phyloP scores from a whole-genome alignment of 495 filamentous ascomycete genomes.

The Penicillium odoratum region DNA sequence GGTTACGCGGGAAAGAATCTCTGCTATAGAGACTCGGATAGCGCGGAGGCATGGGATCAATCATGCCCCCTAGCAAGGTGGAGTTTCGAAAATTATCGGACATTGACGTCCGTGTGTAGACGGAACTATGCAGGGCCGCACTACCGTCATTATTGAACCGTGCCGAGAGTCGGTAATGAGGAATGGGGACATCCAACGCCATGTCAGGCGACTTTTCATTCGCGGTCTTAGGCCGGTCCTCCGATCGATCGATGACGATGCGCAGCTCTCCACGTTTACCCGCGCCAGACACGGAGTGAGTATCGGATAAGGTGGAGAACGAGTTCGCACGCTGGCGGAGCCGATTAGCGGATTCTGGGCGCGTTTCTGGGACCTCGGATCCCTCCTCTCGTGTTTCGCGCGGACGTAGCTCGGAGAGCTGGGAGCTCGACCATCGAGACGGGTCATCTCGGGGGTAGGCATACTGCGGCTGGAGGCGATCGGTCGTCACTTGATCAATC shows the following conservation, averaged over 20 bases:
- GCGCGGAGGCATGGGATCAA: constrained; percentile 22
- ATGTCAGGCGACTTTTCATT: constrained; percentile 55
- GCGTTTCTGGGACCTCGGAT: constrained; percentile 27
- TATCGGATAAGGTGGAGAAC: constrained; percentile 61
- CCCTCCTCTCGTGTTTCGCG: constrained; percentile 34
- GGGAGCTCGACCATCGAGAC: constrained; percentile 47
- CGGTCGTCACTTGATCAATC: constrained; percentile 38
- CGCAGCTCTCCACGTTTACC: constrained; percentile 64
- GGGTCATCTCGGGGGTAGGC: constrained; percentile 29
- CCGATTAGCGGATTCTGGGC: constrained; percentile 30
- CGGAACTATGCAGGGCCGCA: constrained; percentile 76
- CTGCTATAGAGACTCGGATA: constrained; percentile 23
- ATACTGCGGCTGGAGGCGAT: constrained; percentile 29
- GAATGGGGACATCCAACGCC: constrained; percentile 76
- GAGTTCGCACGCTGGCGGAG: constrained; percentile 58
- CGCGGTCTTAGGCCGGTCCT: constrained; percentile 66
- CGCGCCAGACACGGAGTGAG: constrained; percentile 34
- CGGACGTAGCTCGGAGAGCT: constrained; percentile 48
- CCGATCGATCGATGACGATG: constrained; percentile 79
- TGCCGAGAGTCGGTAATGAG: constrained; percentile 81
- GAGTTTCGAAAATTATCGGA: constrained; percentile 57
- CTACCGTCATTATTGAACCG: constrained; percentile 79
- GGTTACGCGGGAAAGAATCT: constrained; percentile 26
- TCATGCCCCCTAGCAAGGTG: constrained; percentile 33
- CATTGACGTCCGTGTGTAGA: constrained; percentile 54